phyloP scores from a whole-genome alignment of 345 rosid species.

The Odontarrhena argentea region DNA sequence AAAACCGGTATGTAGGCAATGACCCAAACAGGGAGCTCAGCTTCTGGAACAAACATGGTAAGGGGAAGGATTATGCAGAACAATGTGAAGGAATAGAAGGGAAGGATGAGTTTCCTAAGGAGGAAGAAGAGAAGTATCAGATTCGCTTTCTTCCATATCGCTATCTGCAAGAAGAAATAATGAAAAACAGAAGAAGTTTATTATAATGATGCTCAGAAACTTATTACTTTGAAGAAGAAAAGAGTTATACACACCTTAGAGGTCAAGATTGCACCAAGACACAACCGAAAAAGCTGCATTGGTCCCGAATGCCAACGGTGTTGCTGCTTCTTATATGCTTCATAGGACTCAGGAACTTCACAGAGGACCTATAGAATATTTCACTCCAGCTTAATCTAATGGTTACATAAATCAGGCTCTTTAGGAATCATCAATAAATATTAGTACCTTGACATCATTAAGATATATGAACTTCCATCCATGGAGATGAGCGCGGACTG shows the following conservation, averaged over 20 bases:
- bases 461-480: conserved; percentile 90
- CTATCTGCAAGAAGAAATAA: conserved; percentile 54
- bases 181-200: background rate
- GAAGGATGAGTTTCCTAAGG: conserved; percentile 82
- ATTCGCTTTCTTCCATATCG: conserved; percentile 80
- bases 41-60: conserved; percentile 88
- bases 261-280: conserved; percentile 72
- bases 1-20: conserved; percentile 76
- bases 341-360: conserved; percentile 86
- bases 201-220: background rate
- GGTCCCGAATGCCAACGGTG: conserved; percentile 97
- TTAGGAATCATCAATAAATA: background rate
- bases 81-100: conserved; percentile 85
- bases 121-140: conserved; percentile 73
- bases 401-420: conserved; percentile 1
- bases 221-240: background rate
- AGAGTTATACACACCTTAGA: conserved; percentile 55
- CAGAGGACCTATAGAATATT: conserved; percentile 63
- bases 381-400: background rate
- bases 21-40: conserved; percentile 86
- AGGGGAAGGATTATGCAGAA: conserved; percentile 88
- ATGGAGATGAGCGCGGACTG: conserved; percentile 83
- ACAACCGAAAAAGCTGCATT: conserved; percentile 88
- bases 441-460: conserved; percentile 73
- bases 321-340: conserved; percentile 92